phyloP scores from a whole-genome alignment of 371 early-diverging fungal species.

The Mucor circinelloides region DNA sequence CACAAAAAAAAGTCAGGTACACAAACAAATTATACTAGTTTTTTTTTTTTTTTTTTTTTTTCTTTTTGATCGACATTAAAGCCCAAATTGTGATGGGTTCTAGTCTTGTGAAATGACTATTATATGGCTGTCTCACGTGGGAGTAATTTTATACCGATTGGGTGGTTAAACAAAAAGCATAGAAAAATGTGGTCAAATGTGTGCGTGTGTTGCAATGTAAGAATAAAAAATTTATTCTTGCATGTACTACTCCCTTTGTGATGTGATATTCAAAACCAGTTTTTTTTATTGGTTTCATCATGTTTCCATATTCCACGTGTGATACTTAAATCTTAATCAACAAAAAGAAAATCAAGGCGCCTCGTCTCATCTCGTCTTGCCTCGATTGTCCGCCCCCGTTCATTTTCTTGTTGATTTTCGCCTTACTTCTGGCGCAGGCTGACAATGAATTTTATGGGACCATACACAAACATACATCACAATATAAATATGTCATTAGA shows the following conservation, averaged over 20 bases:
- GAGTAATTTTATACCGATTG: slow-evolving; percentile 4
- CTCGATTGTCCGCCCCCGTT: not conserved
- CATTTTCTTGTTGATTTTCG: too few species aligned
- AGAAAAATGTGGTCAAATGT: slow-evolving; percentile 2
- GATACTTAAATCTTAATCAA: not conserved
- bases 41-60: not conserved
- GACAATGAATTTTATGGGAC: not conserved
- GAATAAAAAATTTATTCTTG: not conserved
- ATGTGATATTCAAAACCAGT: slow-evolving; percentile 4
- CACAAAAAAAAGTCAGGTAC: slow-evolving; percentile 1
- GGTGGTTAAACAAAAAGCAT: slow-evolving; percentile 5
- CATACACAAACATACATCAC: not conserved
- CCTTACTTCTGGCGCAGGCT: too few species aligned
- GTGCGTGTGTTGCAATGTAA: not conserved
- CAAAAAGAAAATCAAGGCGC: slow-evolving; percentile 1
- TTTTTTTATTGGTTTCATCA: slow-evolving; percentile 6
- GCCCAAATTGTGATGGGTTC: not conserved
- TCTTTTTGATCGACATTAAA: slow-evolving; percentile 1
- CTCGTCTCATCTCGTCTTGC: not conserved
- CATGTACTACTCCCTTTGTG: not conserved
- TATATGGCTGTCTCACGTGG: slow-evolving; percentile 3
- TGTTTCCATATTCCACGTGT: slow-evolving; percentile 3
- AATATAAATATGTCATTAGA: not conserved
- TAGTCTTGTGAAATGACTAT: not conserved
- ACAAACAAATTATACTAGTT: not conserved